Evolutionary conservation across 2,329 filamentous ascomycete species (phyloP).

Genomic region (Microsporum canis): DNA sequence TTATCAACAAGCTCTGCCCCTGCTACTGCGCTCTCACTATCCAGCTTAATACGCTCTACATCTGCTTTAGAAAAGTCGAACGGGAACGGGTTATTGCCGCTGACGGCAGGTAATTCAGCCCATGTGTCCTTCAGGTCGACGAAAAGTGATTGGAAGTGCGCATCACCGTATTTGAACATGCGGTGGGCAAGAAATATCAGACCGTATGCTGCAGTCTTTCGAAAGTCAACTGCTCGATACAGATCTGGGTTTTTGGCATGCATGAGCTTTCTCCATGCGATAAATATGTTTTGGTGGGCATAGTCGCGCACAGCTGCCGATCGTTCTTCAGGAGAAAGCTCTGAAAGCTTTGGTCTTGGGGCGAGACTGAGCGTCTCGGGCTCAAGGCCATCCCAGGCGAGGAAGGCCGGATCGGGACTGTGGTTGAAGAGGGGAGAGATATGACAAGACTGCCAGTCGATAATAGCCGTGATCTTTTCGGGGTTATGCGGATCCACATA

Average conservation of each 20-base stretch:
- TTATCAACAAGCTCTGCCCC: slow-evolving; percentile 4
- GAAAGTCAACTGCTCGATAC: slow-evolving; percentile 10
- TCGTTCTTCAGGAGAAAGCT: slow-evolving; percentile 19
- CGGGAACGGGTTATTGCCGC: slow-evolving; percentile 9
- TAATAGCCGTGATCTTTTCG: slow-evolving; percentile 21
- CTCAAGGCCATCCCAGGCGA: slow-evolving; percentile 21
- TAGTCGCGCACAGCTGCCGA: slow-evolving; percentile 20
- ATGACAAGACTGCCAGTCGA: slow-evolving; percentile 25
- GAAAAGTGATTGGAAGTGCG: slow-evolving; percentile 23
- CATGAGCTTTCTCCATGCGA: slow-evolving; percentile 11
- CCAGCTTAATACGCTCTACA: not conserved
- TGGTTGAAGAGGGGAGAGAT: slow-evolving; percentile 23
- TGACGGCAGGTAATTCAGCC: slow-evolving; percentile 17
- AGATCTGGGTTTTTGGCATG: slow-evolving; percentile 10
- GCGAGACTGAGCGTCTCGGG: slow-evolving; percentile 6
- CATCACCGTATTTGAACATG: slow-evolving; percentile 25
- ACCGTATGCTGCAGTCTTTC: slow-evolving; percentile 15
- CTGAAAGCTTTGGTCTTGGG: slow-evolving; percentile 14
- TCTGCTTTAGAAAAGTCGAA: not conserved
- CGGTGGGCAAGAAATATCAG: slow-evolving; percentile 22
- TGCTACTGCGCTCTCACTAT: not conserved
- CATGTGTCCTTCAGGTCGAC: slow-evolving; percentile 22
- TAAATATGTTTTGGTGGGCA: slow-evolving; percentile 10
- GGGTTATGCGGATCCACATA: slow-evolving; percentile 24
- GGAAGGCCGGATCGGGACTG: slow-evolving; percentile 20